Percentiles rank a stretch among this genome's conserved stretches.
Conservation (phyloP, 495 filamentous ascomycete species). For the Tetracladium marchalianum region DNA sequence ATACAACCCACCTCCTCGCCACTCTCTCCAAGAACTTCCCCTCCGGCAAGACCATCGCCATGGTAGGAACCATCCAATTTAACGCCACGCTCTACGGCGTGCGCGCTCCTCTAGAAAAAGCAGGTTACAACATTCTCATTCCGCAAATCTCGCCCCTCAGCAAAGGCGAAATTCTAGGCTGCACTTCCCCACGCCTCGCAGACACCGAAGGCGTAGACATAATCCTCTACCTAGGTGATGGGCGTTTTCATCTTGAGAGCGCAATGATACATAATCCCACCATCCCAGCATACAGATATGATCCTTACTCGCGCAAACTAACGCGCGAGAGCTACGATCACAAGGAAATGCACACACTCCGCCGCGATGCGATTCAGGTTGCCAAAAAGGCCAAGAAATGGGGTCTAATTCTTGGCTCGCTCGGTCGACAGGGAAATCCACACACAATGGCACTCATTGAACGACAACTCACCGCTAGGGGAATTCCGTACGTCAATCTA, state of each 20-base stretch:
- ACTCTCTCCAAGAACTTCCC: conserved; percentile 86
- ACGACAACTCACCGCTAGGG: conserved; percentile 51
- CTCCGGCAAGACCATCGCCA: conserved; percentile 73
- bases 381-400: conserved; percentile 75
- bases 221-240: conserved; percentile 90
- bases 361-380: conserved; percentile 62
- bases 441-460: conserved; percentile 85
- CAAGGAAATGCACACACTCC: conserved; percentile 74
- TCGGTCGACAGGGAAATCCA: conserved; percentile 92
- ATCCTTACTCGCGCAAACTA: conserved; percentile 87
- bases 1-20: conserved; percentile 72
- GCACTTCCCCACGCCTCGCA: conserved; percentile 73
- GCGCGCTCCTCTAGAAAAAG: conserved; percentile 60
- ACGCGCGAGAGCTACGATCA: conserved; percentile 87
- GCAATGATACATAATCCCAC: conserved; percentile 97
- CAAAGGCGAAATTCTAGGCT: conserved; percentile 92
- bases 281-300: conserved; percentile 89
- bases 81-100: conserved; percentile 89
- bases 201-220: conserved; percentile 50
- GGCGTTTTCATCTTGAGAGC: conserved; percentile 92
- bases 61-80: conserved; percentile 98
- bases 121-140: conserved; percentile 73
- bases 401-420: conserved; percentile 87
- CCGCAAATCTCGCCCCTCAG: conserved; percentile 89
- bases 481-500: conserved; percentile 71